These are phyloP conservation scores for Cladophialophora exuberans DNA, from an alignment of 2,329 filamentous ascomycete genomes.

Conservation along the genomic window DNA sequence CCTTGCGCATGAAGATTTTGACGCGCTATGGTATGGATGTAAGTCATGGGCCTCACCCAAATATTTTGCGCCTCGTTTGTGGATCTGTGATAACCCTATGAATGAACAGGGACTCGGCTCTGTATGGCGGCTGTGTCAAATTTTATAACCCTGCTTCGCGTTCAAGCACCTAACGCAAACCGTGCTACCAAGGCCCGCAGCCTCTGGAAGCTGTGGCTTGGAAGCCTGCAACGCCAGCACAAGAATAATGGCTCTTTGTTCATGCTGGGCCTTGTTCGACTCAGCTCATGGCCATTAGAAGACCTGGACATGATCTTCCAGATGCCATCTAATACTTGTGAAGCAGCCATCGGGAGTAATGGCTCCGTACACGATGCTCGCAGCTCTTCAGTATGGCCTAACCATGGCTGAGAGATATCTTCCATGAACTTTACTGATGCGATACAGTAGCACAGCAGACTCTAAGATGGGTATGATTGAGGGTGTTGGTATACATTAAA, in stretches of 20 bases:
- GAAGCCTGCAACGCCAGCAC: neutral
- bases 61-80: too few relatives aligned
- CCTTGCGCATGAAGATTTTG: slow-evolving; percentile 18
- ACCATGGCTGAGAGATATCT: too few relatives aligned
- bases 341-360: neutral
- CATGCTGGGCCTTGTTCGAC: neutral
- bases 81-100: neutral
- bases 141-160: neutral
- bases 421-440: too few relatives aligned
- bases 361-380: neutral
- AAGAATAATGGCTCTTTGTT: neutral
- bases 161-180: neutral
- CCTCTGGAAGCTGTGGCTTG: neutral
- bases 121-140: neutral
- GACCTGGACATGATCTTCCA: neutral
- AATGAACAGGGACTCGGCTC: neutral
- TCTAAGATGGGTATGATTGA: too few relatives aligned
- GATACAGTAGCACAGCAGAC: too few relatives aligned
- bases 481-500: too few relatives aligned
- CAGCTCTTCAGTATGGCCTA: neutral
- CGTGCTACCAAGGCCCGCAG: neutral
- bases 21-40: slow-evolving; percentile 1
- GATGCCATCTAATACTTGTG: neutral
- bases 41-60: neutral
- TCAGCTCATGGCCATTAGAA: neutral